Base-by-base conservation (phyloP, 2,329 filamentous ascomycete genomes). In the Cladosporium sp. region DNA sequence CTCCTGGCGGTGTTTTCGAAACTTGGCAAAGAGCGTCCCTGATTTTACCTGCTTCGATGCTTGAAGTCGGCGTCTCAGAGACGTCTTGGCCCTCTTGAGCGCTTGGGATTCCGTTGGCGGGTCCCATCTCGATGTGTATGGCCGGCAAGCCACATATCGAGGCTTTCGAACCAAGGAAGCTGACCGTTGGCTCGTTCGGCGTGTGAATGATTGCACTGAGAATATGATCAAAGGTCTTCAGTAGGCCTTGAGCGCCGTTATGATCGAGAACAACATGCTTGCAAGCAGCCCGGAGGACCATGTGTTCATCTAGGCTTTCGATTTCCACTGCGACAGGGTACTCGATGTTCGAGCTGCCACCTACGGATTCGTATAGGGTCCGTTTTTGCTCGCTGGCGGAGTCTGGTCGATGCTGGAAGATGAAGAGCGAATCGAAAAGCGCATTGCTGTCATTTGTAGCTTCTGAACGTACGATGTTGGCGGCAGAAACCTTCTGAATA, bases 271-370 rank as follows among this genome's bases (percentile, higher is more conserved):
- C 80, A 0, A 75, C 74, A 1, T 81, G 77, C 65, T 90, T 86
- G 62, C 87, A 88, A 4, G 91, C 90, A 17, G 86, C 80, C 12
- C 89, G 85, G 87, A 92, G 94, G 0, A 85, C 62, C 1, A 95
- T 70, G 0, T 73, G 67, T 17, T 82, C 73, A 0, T 74, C 76
- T 0, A 82, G 71, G 5, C 83, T 73, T 69, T 96, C 90, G 70
- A 94, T 85, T 74, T 97, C 92, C 2, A 90, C 82, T 66, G 90
- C 94, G 3, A 96, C 74, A 0, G 90, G 87, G 70, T 92, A 95
- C 63, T 96, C 91, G 1, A 93, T 85, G 20, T 86, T 82, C 0
- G 90, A 87, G 3, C 76, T 74, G 0, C 87, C 84, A 15, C 80
- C 78, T 1, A 89, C 72, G 1, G 89, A 91, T 38, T 77, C 79